Base-by-base conservation (phyloP, 2,329 filamentous ascomycete species). In the Aspergillus oerlinghausenensis region DNA sequence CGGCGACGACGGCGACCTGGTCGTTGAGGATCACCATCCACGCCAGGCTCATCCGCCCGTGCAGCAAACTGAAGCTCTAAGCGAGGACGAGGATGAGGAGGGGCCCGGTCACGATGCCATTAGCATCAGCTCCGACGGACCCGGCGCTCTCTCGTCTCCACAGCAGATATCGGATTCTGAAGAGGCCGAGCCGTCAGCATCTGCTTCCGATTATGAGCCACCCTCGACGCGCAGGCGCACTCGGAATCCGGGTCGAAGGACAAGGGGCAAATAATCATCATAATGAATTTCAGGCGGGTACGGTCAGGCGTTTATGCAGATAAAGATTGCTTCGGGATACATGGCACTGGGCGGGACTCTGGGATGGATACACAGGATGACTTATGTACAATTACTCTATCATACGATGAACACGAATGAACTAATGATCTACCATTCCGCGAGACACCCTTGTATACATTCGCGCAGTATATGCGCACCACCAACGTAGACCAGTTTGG, bases 1-100 rank as follows among this genome's bases (percentile, higher is more conserved):
- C 28, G 64, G 59, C 5, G 59, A 60, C 9, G 60, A 71, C 52
- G 63, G 64, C 47, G 63, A 58, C 26, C 59, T 73, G 54, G 63
- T 73, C 19, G 66, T 73, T 4, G 71, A 73, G 50, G 61, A 63
- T 29, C 63, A 66, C 25, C 59, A 60, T 26, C 59, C 52, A 5
- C 49, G 47, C 21, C 32, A 40, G 52, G 14, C 43, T 14, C 43
- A 11, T 47, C 23, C 25, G 19, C 35, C 52, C 25, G 35, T 57
- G 32, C 40, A 52, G 17, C 40, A 14, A 6, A 35, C 52, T 2
- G 32, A 47, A 9, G 40, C 43, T 14, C 29, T 35, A 6, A 55
- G 60, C 8, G 49, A 55, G 3, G 60, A 61, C 10, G 50, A 54
- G 3, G 61, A 61, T 8, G 59, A 56, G 11, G 47, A 52, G 17